A percentile compares a stretch with the other conserved stretches of the same genome.
These are phyloP conservation scores for Periconia sp. DNA, from an alignment of 2,329 filamentous ascomycete species.

Conservation along the genomic window DNA sequence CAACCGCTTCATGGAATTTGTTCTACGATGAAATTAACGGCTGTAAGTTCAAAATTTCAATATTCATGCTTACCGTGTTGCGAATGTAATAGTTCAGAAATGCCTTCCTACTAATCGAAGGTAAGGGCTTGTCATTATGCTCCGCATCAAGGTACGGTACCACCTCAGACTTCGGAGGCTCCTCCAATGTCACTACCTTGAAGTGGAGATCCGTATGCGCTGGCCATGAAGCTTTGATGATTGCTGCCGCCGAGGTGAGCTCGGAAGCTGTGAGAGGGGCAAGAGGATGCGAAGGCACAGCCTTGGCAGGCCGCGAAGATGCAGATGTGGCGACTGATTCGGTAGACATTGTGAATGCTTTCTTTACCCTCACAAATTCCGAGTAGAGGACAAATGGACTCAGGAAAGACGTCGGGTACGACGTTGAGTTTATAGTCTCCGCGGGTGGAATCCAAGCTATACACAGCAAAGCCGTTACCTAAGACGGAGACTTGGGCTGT, in stretches of 20 bases:
- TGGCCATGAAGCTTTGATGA: conserved; percentile 63
- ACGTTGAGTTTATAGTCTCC: too few species aligned
- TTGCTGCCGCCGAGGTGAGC: conserved; percentile 57
- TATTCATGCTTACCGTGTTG: conserved; percentile 60
- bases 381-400: neutral
- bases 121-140: conserved; percentile 58
- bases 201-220: conserved; percentile 62
- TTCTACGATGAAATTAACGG: conserved; percentile 49
- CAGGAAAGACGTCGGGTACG: too few species aligned
- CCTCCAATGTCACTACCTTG: conserved; percentile 71
- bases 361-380: too few species aligned
- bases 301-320: conserved; percentile 26
- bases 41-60: neutral
- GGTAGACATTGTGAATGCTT: conserved; percentile 33
- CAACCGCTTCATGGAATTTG: conserved; percentile 67
- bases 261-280: conserved; percentile 65
- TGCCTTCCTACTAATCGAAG: conserved; percentile 59
- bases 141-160: conserved; percentile 70
- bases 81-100: conserved; percentile 65
- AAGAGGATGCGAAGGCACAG: conserved; percentile 59
- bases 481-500: conserved; percentile 17
- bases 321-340: conserved; percentile 31
- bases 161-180: conserved; percentile 66
- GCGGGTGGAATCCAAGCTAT: too few species aligned
- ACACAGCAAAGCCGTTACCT: conserved; percentile 5